phyloP scores from a whole-genome alignment of 1,139 yeast genomes.

The Petasospora fabianii region DNA sequence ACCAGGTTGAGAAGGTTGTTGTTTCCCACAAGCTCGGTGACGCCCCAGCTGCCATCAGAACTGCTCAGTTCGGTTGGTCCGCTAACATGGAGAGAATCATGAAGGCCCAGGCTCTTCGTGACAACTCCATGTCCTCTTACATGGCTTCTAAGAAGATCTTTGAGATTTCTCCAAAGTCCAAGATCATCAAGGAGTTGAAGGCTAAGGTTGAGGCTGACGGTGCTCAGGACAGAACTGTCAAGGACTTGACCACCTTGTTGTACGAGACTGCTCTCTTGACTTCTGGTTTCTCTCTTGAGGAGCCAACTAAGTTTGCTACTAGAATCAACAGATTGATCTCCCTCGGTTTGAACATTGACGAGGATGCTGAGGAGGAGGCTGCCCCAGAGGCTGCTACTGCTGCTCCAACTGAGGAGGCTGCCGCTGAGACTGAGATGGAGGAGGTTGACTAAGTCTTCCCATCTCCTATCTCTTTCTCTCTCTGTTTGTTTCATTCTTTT shows the following conservation, averaged over 20 bases:
- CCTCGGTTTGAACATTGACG: constrained; percentile 97
- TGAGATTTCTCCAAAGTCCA: constrained; percentile 96
- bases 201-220: constrained; percentile 96
- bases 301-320: constrained; percentile 94
- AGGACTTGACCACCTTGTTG: constrained; percentile 93
- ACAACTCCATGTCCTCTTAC: constrained; percentile 97
- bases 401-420: constrained; percentile 56
- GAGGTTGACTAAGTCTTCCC: constrained; percentile 76
- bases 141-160: constrained; percentile 99
- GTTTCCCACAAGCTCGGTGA: constrained; percentile 97
- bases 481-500: neutral
- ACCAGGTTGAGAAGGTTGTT: constrained; percentile 98
- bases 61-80: constrained; percentile 99
- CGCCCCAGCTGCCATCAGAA: constrained; percentile 99
- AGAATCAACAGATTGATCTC: constrained; percentile 98
- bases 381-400: constrained; percentile 54
- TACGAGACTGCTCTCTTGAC: constrained; percentile 98
- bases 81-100: constrained; percentile 99
- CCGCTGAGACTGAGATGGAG: constrained; percentile 96
- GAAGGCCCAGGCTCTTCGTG: constrained; percentile 99
- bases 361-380: constrained; percentile 52
- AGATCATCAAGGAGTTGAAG: constrained; percentile 93
- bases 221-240: constrained; percentile 96
- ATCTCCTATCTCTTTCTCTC: neutral
- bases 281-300: constrained; percentile 98